Evolutionary conservation across 805 yeast genomes (phyloP), one percentile per base, ranked within the genome.

Genomic region (Ogataea salicorniae): DNA sequence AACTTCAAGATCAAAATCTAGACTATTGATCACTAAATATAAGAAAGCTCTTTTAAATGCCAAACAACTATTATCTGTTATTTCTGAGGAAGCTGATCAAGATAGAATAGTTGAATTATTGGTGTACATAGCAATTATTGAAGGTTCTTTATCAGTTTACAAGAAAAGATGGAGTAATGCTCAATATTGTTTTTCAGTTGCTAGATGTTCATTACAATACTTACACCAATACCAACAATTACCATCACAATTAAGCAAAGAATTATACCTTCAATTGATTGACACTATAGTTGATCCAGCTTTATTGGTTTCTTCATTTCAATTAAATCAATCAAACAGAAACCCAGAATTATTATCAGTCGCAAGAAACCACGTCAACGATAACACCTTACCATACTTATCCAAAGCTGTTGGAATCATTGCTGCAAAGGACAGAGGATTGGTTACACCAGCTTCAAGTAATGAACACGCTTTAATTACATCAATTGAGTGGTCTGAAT

Each of bases 211-310:
- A 1, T 72, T 86, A 45, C 83, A 78, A 52, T 81, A 71, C 42
- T 69, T 86, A 53, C 70, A 73, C 40, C 62, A 62, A 11, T 47
- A 50, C 49, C 63, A 50, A 53, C 53, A 22, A 56, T 37, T 43
- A 14, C 54, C 60, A 2, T 37, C 58, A 47, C 45, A 55, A 15
- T 43, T 46, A 9, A 47, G 61, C 22, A 71, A 66, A 39, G 71
- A 73, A 33, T 63, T 81, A 22, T 74, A 79, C 54, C 66, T 70
- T 42, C 91, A 84, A 51, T 63, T 83, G 41, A 63, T 81, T 34
- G 82, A 80, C 42, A 71, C 78, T 8, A 53, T 72, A 14, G 76
- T 88, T 18, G 94, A 86, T 58, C 88, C 91, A 14, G 73, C 85
- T 4, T 73, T 87, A 54, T 74, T 55, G 37, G 48, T 66, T n/a